phyloP scores from a whole-genome alignment of 768 basidiomycete species.

The Gloeostereum incarnatum region DNA sequence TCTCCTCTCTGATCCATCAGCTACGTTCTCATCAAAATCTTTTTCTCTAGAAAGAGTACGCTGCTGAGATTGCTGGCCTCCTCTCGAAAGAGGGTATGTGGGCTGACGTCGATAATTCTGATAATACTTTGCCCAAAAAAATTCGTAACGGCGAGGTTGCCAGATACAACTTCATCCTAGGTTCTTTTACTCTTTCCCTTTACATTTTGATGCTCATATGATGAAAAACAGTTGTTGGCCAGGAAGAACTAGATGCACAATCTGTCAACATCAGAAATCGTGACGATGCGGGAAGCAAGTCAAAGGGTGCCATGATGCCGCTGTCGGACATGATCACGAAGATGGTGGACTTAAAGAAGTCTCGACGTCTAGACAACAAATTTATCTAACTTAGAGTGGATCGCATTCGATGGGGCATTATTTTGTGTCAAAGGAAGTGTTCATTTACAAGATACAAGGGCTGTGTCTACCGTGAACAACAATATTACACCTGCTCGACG shows the following conservation, averaged over 20 bases:
- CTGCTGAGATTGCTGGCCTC: slow-evolving; percentile 64
- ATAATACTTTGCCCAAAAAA: slow-evolving; percentile 93
- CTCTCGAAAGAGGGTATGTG: slow-evolving; percentile 67
- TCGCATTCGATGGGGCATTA: background rate
- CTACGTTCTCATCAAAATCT: slow-evolving; percentile 9
- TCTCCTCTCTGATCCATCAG: slow-evolving; percentile 10
- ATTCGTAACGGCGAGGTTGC: slow-evolving; percentile 95
- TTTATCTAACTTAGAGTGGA: slow-evolving; percentile 14
- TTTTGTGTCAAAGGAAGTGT: background rate
- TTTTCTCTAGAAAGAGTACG: slow-evolving; percentile 71
- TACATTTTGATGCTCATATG: slow-evolving; percentile 5
- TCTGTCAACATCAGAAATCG: slow-evolving; percentile 96
- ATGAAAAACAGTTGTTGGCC: slow-evolving; percentile 70
- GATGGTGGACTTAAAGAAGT: slow-evolving; percentile 61
- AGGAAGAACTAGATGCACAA: slow-evolving; percentile 76
- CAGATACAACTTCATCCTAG: slow-evolving; percentile 96
- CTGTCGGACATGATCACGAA: slow-evolving; percentile 65
- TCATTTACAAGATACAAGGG: background rate
- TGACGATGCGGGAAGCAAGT: slow-evolving; percentile 85
- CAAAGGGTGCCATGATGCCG: slow-evolving; percentile 64
- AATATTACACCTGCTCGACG: background rate
- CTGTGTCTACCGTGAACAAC: background rate
- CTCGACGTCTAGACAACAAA: slow-evolving; percentile 32
- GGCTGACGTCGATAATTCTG: slow-evolving; percentile 87
- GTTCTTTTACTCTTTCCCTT: slow-evolving; percentile 38